Base-by-base conservation (phyloP, 148 eudicot genomes). In the Polygonum maritimum region DNA sequence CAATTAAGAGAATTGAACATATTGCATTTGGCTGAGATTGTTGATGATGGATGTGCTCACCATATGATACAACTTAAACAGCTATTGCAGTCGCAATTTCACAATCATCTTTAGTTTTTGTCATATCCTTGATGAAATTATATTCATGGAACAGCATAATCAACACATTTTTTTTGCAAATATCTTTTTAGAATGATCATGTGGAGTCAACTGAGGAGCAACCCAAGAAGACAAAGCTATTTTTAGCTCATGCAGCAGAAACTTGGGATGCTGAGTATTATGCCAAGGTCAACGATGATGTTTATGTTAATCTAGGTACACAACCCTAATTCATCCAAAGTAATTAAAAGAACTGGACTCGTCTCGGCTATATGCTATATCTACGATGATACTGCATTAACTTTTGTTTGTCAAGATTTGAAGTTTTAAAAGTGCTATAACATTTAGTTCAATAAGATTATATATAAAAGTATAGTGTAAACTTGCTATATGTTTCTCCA, bases 231-330 rank as follows among this genome's bases (percentile, higher is more conserved):
- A 86, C 94, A 73, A 93, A 86, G 69, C 70, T 87, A 73, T 94
- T 91, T 82, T 91, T 91, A 74, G 93, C 94, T 70, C 87, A 85
- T 82, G 98, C 97, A 31, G 85, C 91, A 74, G 91, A 87, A 79
- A 85, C 76, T 26, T 89, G 93, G 94, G 87, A 87, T 69, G 97
- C 98, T 55, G 91, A 89, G 52, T 91, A 83, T 75, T 93, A 83
- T 73, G 90, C 89, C 76, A 94, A 94, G 86, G 91, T 91, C 84
- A 91, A 89, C 75, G 94, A 91, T 74, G 88, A 94, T 84, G 85
- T 94, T 75, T 86, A 83, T 82, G 89, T 94, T 75, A 87, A 94
- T 81, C 79, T 88, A 80, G 98, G 98, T 93, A 75, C 65, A 75
- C 80, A 62, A 19, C 40, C 36, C 48, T 12, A 77, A 38, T 78